Evolutionary conservation across 2,329 filamentous ascomycete genomes (phyloP).

Genomic region (Ceratocystis harringtonii): DNA sequence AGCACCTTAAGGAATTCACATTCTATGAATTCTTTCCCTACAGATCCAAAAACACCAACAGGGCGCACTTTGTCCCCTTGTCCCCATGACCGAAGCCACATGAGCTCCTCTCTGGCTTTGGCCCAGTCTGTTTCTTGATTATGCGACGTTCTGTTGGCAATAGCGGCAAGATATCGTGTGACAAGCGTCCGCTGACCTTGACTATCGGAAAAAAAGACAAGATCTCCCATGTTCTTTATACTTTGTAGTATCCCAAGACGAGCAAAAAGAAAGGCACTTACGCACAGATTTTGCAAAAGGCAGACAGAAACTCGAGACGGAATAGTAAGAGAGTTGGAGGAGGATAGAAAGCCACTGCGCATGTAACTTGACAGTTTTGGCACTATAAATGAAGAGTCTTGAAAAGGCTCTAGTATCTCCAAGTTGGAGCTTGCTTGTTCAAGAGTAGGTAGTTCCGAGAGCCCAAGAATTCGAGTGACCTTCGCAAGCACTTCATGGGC

Average conservation of each 20-base stretch:
- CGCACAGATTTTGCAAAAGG: constrained; percentile 28
- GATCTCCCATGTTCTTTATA: constrained; percentile 41
- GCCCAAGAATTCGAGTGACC: constrained; percentile 35
- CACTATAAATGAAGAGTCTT: constrained; percentile 19
- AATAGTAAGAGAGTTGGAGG: constrained; percentile 10
- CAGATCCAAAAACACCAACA: constrained; percentile 46
- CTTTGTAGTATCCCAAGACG: constrained; percentile 35
- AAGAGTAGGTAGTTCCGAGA: constrained; percentile 40
- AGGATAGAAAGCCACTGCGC: constrained; percentile 21
- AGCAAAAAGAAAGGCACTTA: constrained; percentile 43
- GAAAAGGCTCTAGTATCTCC: constrained; percentile 17
- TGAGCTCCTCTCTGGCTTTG: constrained; percentile 44
- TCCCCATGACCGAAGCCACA: constrained; percentile 65
- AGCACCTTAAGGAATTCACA: constrained; percentile 55
- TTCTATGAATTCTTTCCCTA: constrained; percentile 49
- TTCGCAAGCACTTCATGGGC: constrained; percentile 15
- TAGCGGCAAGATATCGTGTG: constrained; percentile 40
- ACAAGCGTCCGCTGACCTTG: constrained; percentile 49
- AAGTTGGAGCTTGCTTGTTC: constrained; percentile 22
- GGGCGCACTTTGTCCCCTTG: constrained; percentile 31
- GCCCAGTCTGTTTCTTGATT: constrained; percentile 51
- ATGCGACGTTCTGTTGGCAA: constrained; percentile 36
- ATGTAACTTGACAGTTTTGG: constrained; percentile 23
- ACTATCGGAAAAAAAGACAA: constrained; percentile 47
- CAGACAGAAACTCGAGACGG: constrained; percentile 7